Percentiles rank a stretch among this genome's conserved stretches.
Conservation (phyloP, 345 rosid genomes). For the Anastatica hierochuntica region DNA sequence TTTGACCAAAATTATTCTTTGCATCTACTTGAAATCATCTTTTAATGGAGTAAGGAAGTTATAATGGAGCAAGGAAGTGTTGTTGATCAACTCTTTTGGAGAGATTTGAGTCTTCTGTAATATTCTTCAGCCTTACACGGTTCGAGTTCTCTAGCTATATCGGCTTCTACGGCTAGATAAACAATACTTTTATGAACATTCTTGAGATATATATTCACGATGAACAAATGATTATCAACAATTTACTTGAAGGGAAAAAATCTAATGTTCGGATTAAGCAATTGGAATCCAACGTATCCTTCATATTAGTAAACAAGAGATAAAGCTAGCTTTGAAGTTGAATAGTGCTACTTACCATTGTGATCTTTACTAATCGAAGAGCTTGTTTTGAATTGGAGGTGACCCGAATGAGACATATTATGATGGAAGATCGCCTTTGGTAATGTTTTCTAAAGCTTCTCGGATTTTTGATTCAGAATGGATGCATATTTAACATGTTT, state of each 20-base stretch:
- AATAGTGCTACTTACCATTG: constrained; percentile 60
- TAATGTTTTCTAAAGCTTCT: constrained; percentile 21
- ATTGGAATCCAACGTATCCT: constrained; percentile 54
- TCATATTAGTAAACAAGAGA: constrained; percentile 62
- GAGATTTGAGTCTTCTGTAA: constrained; percentile 68
- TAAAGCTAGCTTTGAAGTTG: constrained; percentile 51
- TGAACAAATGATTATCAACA: constrained; percentile 59
- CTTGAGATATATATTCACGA: constrained; percentile 60
- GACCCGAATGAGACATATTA: constrained; percentile 64
- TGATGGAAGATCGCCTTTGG: constrained; percentile 80
- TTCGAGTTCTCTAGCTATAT: constrained; percentile 50
- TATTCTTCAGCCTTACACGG: constrained; percentile 47
- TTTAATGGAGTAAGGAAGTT: constrained; percentile 75
- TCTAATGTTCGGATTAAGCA: constrained; percentile 37
- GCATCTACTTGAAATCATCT: constrained; percentile 65
- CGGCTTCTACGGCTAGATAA: constrained; percentile 59
- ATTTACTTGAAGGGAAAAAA: constrained; percentile 67
- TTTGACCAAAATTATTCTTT: neutral
- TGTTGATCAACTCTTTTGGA: constrained; percentile 74
- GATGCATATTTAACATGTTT: constrained; percentile 4
- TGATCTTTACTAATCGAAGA: constrained; percentile 53
- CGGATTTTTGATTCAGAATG: neutral
- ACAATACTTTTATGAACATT: constrained; percentile 53
- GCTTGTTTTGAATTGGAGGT: constrained; percentile 53
- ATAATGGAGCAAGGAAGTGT: constrained; percentile 59